A percentile compares a stretch with the other conserved stretches of the same genome.
Evolutionary conservation across 2,329 filamentous ascomycete species (phyloP).

Genomic region (Colletotrichum cuscutae): DNA sequence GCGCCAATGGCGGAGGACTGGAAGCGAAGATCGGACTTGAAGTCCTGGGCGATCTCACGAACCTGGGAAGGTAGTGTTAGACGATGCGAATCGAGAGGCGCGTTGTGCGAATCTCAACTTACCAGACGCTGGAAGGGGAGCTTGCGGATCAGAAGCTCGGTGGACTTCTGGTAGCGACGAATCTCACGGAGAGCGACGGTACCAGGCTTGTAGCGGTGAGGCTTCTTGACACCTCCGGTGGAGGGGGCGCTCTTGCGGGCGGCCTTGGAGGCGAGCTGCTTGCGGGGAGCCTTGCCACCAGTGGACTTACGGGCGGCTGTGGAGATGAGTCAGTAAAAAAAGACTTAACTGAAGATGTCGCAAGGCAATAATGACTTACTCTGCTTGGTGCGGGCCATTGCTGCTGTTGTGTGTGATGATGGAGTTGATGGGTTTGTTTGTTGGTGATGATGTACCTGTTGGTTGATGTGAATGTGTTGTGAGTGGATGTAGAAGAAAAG

Average conservation of each 20-base stretch:
- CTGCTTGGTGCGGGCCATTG: conserved; percentile 75
- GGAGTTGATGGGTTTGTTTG: conserved; percentile 43
- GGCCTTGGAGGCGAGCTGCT: conserved; percentile 99
- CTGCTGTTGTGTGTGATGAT: conserved; percentile 46
- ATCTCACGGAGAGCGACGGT: conserved; percentile 94
- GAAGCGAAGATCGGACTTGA: conserved; percentile 96
- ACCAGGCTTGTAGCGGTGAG: conserved; percentile 84
- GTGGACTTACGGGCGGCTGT: conserved; percentile 75
- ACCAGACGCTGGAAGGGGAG: conserved; percentile 96
- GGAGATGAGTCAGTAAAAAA: not conserved
- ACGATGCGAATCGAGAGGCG: not conserved
- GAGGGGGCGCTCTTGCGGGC: conserved; percentile 98
- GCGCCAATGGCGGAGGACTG: conserved; percentile 98
- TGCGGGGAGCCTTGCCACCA: conserved; percentile 83
- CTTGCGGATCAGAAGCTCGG: conserved; percentile 92
- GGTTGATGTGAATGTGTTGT: conserved; percentile 48
- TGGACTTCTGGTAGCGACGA: conserved; percentile 90
- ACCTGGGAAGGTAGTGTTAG: conserved; percentile 59
- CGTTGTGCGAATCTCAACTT: conserved; percentile 42
- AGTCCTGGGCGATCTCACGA: conserved; percentile 95
- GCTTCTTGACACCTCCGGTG: conserved; percentile 97
- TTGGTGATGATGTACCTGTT: conserved; percentile 42
- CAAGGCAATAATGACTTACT: conserved; percentile 41
- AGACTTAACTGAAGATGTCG: too few species aligned
- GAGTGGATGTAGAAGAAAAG: conserved; percentile 51